phyloP scores from a whole-genome alignment of 176 grass and related monocot species.

The Puccinellia tenuiflora region DNA sequence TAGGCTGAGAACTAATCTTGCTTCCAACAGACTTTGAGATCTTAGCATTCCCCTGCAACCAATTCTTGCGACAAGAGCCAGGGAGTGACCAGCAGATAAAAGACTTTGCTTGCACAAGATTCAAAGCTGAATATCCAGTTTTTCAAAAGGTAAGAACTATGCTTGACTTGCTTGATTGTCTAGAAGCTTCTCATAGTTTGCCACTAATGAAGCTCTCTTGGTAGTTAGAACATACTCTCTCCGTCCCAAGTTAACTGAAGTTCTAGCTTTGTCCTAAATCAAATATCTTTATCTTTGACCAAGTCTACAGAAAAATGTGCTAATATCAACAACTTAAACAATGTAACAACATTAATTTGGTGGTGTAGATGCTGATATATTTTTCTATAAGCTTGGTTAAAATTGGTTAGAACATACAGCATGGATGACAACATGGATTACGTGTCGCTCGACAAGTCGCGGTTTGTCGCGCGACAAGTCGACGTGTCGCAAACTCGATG shows the following conservation, averaged over 20 bases:
- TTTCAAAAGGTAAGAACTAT: constrained; percentile 75
- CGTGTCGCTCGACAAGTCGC: too few relatives aligned
- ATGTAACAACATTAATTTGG: background rate
- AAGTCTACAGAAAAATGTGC: background rate
- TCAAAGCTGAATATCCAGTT: constrained; percentile 91
- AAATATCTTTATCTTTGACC: background rate
- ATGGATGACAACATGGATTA: background rate
- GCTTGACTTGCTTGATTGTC: background rate
- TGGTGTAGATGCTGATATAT: background rate
- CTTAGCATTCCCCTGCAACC: constrained; percentile 96
- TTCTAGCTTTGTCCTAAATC: background rate
- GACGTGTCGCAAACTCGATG: too few relatives aligned
- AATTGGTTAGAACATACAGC: background rate
- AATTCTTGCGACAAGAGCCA: constrained; percentile 85
- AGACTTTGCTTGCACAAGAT: constrained; percentile 87
- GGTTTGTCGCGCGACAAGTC: too few relatives aligned
- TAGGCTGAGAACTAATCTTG: background rate
- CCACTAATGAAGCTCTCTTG: background rate
- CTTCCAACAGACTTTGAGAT: constrained; percentile 80
- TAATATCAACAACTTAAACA: background rate
- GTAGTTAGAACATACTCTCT: background rate
- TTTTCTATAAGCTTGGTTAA: background rate
- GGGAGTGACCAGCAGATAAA: constrained; percentile 55
- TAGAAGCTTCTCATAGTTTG: background rate
- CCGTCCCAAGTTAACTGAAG: background rate